phyloP scores from a whole-genome alignment of 768 basidiomycete genomes.

The Lentinula boryana region DNA sequence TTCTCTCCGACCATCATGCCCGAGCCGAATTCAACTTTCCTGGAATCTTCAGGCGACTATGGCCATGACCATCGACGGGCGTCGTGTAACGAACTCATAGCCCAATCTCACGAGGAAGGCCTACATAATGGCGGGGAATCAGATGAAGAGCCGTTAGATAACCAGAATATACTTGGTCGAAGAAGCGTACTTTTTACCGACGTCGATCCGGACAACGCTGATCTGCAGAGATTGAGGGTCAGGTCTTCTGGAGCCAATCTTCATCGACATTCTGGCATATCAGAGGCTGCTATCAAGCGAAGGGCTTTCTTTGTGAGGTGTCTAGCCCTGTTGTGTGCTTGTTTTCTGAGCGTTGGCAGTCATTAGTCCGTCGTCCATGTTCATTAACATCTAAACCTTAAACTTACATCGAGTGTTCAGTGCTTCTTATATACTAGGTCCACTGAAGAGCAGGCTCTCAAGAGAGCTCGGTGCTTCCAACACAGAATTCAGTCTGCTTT shows the following conservation, averaged over 20 bases:
- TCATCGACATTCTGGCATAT: background rate
- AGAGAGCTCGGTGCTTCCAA: slow-evolving; percentile 72
- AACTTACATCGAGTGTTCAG: slow-evolving; percentile 24
- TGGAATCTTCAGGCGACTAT: background rate
- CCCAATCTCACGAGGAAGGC: slow-evolving; percentile 1
- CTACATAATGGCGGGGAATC: slow-evolving; percentile 13
- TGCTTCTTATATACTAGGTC: slow-evolving; percentile 70
- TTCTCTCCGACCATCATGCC: background rate
- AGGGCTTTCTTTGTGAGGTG: slow-evolving; percentile 45
- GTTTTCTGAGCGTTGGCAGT: slow-evolving; percentile 68
- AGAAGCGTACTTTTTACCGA: background rate
- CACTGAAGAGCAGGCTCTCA: slow-evolving; percentile 64
- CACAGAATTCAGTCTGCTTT: slow-evolving; percentile 70
- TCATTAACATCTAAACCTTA: background rate
- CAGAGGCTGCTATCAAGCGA: slow-evolving; percentile 6
- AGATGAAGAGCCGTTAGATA: slow-evolving; percentile 17
- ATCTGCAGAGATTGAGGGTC: background rate
- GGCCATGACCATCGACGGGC: slow-evolving; percentile 19
- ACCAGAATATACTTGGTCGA: slow-evolving; percentile 17
- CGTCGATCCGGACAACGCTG: background rate
- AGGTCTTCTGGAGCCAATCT: background rate
- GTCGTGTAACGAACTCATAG: slow-evolving; percentile 22
- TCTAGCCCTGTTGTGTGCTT: slow-evolving; percentile 65
- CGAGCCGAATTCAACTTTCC: background rate
- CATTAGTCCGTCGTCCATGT: slow-evolving; percentile 51